These are phyloP conservation scores for Thecamonas trahens DNA, from an alignment of 78 protist genomes.

Conservation along the genomic window DNA sequence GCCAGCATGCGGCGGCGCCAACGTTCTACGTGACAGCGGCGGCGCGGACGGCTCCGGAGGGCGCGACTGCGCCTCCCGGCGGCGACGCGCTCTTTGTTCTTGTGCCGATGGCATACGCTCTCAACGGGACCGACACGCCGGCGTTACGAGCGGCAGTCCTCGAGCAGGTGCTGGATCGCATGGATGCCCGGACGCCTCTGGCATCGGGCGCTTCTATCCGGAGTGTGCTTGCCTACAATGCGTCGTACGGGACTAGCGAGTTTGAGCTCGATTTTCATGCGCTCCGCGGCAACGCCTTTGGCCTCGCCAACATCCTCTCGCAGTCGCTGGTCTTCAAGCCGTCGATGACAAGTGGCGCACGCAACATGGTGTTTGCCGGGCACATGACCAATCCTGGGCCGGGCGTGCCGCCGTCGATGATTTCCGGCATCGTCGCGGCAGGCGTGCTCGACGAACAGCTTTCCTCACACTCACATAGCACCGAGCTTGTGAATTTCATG, in stretches of 20 bases:
- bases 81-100: not conserved
- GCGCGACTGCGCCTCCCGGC: not conserved
- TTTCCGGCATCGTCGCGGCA: not conserved
- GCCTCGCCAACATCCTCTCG: not conserved
- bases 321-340: slow-evolving; percentile 4
- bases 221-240: not conserved
- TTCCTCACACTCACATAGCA: too few relatives aligned
- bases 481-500: too few relatives aligned
- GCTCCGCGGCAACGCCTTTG: slow-evolving; percentile 2
- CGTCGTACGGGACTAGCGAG: not conserved
- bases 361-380: not conserved
- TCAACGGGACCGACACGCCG: not conserved
- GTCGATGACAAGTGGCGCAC: not conserved
- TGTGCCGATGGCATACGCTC: not conserved
- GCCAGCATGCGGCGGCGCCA: not conserved
- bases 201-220: not conserved
- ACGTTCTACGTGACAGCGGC: not conserved
- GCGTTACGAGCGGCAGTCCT: not conserved
- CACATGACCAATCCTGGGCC: not conserved
- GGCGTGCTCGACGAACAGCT: not conserved
- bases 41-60: not conserved
- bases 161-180: not conserved
- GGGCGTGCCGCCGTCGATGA: not conserved
- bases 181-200: not conserved
- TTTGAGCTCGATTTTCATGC: not conserved